Evolutionary conservation across 2,329 filamentous ascomycete genomes (phyloP), one percentile per base, ranked within the genome.

Genomic region (Venturia nashicola): DNA sequence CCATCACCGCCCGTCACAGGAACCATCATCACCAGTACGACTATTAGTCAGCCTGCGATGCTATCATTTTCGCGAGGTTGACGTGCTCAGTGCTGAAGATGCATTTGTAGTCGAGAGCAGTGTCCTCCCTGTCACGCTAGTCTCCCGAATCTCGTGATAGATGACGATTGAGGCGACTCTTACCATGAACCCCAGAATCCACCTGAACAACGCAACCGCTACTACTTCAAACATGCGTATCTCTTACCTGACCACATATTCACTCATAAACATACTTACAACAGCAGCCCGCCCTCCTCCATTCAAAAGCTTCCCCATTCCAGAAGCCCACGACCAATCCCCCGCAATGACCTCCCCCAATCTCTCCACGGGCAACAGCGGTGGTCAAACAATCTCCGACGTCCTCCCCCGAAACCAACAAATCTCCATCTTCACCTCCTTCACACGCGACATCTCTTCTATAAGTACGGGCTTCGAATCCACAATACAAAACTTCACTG

Each of bases 371-470:
- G 34, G 36, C 42, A 42, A 36, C 68, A 73, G 36, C 36, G 36
- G 36, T 39, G 36, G 72, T 39, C 83, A 93, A 40, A 84, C 90
- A 66, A 84, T 97, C 64, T 89, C 88, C 51, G 93, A 97, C 75
- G 87, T 96, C 42, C 86, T 97, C 68, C 88, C 89, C 46, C 86
- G 86, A 68, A 86, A 90, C 64, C 86, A 89, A 69, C 83, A 81
- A 66, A 89, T 96, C 72, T 91, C 90, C 67, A 86, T 92, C 68
- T 97, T 97, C 76, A 88, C 90, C 39, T 86, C 86, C 51, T 85
- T 96, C 70, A 87, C 88, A 5, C 85, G 91, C 65, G 87, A 93
- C 71, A 85, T 92, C 69, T 82, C 86, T 59, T 76, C 81, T n/a
- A 81, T 92, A 23, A 82, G 85, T 11, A 76, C 78, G 27, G 88